Percentiles rank a stretch among this genome's conserved stretches.
Conservation (phyloP, 176 grass and related monocot species). For the Musa acuminata region DNA sequence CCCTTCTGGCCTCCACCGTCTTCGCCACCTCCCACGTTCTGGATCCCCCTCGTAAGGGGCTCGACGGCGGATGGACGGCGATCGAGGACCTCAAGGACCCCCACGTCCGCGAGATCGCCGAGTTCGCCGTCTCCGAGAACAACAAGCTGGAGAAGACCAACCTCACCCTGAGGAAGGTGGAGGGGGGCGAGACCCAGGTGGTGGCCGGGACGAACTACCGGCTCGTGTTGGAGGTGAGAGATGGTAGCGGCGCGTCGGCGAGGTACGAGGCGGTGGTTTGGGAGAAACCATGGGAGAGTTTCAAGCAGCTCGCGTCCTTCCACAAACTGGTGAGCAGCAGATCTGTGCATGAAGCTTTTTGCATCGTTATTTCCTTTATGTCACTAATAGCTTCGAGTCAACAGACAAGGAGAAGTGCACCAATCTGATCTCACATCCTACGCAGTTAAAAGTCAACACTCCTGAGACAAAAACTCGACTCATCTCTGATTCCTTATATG, state of each 20-base stretch:
- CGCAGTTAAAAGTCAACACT: too few relatives aligned
- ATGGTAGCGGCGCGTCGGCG: neutral
- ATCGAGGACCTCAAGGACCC: constrained; percentile 15
- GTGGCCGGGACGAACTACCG: constrained; percentile 41
- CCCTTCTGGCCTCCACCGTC: too few relatives aligned
- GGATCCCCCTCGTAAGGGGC: too few relatives aligned
- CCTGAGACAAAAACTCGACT: too few relatives aligned
- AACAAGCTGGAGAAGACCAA: neutral
- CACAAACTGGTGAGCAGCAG: too few relatives aligned
- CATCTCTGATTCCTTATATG: too few relatives aligned
- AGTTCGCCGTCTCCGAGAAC: constrained; percentile 28
- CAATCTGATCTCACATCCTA: too few relatives aligned
- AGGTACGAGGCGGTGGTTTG: constrained; percentile 31
- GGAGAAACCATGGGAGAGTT: constrained; percentile 35
- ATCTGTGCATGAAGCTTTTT: too few relatives aligned
- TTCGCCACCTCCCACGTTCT: too few relatives aligned
- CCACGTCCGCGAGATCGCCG: constrained; percentile 29
- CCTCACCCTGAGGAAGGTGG: constrained; percentile 22
- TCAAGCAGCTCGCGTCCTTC: constrained; percentile 37
- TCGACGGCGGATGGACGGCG: constrained; percentile 19
- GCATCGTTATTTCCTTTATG: too few relatives aligned
- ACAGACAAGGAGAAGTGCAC: too few relatives aligned
- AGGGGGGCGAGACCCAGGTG: constrained; percentile 34
- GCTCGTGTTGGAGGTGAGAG: constrained; percentile 16
- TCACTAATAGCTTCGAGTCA: too few relatives aligned